Conservation (phyloP, 192 early-diverging fungal species). For the Mortierella antarctica region DNA sequence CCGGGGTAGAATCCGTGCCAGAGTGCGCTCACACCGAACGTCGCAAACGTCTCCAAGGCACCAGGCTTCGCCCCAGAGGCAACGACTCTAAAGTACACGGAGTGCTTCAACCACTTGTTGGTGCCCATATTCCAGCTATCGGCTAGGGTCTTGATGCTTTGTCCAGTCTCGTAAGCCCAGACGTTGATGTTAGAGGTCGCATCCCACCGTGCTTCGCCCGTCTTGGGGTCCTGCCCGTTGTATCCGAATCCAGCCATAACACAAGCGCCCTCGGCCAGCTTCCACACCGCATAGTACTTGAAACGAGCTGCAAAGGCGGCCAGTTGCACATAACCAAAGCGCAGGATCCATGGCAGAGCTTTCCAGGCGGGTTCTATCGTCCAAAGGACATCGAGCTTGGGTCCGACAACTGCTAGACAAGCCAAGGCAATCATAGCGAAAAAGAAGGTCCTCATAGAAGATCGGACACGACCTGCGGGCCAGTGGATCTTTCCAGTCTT, state of each 20-base stretch:
- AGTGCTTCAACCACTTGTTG: conserved; percentile 87
- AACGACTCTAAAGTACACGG: conserved; percentile 80
- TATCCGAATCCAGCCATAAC: conserved; percentile 86
- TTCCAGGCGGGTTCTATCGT: conserved; percentile 46
- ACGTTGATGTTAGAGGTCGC: conserved; percentile 81
- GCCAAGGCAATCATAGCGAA: conserved; percentile 47
- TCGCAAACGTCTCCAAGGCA: conserved; percentile 72
- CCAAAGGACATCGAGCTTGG: conserved; percentile 44
- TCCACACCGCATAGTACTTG: conserved; percentile 95
- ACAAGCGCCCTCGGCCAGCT: conserved; percentile 88
- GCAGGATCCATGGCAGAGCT: conserved; percentile 37
- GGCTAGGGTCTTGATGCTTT: conserved; percentile 77
- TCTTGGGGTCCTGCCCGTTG: conserved; percentile 69
- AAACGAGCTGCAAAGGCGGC: conserved; percentile 71
- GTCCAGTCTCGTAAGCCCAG: conserved; percentile 75
- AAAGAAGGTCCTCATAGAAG: conserved; percentile 43
- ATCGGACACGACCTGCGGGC: conserved; percentile 36
- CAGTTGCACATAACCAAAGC: conserved; percentile 69
- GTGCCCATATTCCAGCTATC: conserved; percentile 95
- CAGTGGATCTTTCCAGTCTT: conserved; percentile 48
- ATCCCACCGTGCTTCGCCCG: conserved; percentile 73
- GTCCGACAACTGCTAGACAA: conserved; percentile 47
- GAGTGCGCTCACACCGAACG: conserved; percentile 86
- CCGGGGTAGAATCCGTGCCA: conserved; percentile 98
- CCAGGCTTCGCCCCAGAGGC: conserved; percentile 63